Evolutionary conservation across 441 rosid species (phyloP).

Genomic region (Cnidoscolus chayamansa): DNA sequence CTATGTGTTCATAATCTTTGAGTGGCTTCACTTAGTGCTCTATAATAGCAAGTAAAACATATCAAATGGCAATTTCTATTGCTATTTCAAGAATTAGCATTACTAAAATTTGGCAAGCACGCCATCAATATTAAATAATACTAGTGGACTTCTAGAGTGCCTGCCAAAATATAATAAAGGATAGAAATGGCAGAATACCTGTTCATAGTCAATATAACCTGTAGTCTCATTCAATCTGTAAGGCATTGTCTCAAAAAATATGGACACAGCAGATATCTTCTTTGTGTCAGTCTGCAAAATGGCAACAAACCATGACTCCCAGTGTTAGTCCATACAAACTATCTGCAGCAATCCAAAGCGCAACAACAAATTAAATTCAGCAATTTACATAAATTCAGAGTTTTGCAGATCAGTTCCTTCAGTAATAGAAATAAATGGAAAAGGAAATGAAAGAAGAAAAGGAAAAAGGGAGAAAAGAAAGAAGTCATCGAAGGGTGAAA

Average conservation of each 20-base stretch:
- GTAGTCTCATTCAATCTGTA: conserved; percentile 86
- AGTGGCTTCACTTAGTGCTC: not conserved
- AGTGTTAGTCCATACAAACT: not conserved
- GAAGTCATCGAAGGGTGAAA: not conserved
- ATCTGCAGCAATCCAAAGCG: not conserved
- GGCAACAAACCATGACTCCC: not conserved
- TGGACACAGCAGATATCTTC: conserved; percentile 96
- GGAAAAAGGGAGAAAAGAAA: not conserved
- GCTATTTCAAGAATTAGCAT: conserved; percentile 4
- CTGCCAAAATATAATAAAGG: conserved; percentile 1
- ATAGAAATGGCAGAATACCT: conserved; percentile 40
- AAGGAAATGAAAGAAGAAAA: not conserved
- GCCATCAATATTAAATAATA: conserved; percentile 9
- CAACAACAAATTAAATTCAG: not conserved
- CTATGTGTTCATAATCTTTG: not conserved
- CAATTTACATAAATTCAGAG: conserved; percentile 4
- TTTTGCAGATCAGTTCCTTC: not conserved
- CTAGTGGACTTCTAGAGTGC: not conserved
- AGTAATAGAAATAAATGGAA: not conserved
- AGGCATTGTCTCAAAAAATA: conserved; percentile 95
- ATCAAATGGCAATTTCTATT: not conserved
- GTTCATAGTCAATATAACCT: conserved; percentile 87
- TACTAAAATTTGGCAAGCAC: not conserved
- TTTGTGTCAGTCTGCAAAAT: conserved; percentile 81
- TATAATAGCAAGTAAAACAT: conserved; percentile 10